phyloP scores from a whole-genome alignment of 805 yeast genomes.

The Saccharomycopsis malanga region DNA sequence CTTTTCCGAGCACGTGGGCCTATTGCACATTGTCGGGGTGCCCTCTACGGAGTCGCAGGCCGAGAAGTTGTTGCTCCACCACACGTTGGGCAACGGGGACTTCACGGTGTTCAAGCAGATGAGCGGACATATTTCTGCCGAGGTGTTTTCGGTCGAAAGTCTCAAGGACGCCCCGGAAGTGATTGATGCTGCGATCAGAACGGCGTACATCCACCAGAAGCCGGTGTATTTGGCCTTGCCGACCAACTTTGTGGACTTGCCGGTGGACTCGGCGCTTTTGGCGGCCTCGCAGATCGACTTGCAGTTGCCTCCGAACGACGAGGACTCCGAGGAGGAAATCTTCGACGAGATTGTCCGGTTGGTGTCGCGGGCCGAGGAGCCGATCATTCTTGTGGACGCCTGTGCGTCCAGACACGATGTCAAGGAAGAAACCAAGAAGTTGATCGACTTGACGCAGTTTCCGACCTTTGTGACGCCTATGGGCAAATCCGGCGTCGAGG shows the following conservation, averaged over 20 bases:
- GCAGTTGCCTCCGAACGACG: conserved; percentile 48
- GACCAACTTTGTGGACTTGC: conserved; percentile 66
- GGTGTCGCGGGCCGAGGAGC: conserved; percentile 55
- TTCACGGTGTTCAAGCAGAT: conserved; percentile 73
- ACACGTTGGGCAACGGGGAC: conserved; percentile 79
- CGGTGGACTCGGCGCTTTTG: conserved; percentile 45
- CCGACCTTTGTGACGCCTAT: conserved; percentile 83
- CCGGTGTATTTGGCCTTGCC: conserved; percentile 82
- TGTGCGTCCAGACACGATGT: conserved; percentile 77
- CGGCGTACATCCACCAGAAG: conserved; percentile 64
- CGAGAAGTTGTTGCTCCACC: conserved; percentile 68
- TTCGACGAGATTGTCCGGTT: conserved; percentile 44
- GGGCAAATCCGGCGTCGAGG: conserved; percentile 81
- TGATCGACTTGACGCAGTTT: conserved; percentile 64
- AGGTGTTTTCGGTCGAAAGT: conserved; percentile 59
- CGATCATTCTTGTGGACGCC: conserved; percentile 77
- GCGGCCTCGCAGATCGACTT: conserved; percentile 63
- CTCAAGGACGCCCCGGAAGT: conserved; percentile 58
- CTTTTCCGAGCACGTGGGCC: conserved; percentile 83
- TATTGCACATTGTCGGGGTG: conserved; percentile 79
- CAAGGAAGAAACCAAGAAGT: conserved; percentile 50
- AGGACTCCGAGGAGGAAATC: conserved; percentile 58
- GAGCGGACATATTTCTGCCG: conserved; percentile 65
- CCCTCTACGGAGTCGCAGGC: conserved; percentile 72
- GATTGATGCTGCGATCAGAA: conserved; percentile 68